Evolutionary conservation across 208 protist species (phyloP), one percentile per base, ranked within the genome.

Genomic region (Crithidia acanthocephali): DNA sequence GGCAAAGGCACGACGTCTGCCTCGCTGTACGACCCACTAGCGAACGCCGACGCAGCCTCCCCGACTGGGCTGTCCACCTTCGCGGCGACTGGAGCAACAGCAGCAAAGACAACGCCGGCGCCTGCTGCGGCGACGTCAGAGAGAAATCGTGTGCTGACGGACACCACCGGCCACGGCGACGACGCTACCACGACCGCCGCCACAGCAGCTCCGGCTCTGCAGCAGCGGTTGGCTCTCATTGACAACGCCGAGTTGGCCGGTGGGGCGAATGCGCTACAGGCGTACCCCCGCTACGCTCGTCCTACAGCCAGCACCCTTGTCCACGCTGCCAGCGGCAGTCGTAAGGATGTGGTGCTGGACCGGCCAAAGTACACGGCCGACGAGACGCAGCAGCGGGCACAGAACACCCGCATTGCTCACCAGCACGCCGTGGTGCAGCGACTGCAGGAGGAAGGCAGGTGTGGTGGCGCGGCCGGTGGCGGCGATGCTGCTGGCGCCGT

Each of bases 301-400:
- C 78, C 77, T 2, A 96, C 91, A 13, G 86, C 84, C 35, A 69
- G 79, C 23, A 80, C 84, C 16, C 76, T 96, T 2, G 53, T 94
- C 50, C 84, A 83, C 53, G 28, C 67, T 2, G 88, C 86, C 18
- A 92, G 73, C 40, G 58, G 76, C 45, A 72, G 33, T n/a, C 79
- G 71, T 13, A 65, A 77, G 33, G 74, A 79, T 30, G 74, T 87
- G 32, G 65, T 68, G 23, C 71, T 85, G 51, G 68, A 68, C 25
- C 64, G 63, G 27, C 65, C 69, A 15, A 92, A 92, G 77, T 88
- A 81, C 65, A 50, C 76, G 27, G 59, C 64, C 15, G 91, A 94
- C 68, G 86, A 90, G 37, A 40, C 52, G 25, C 67, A 37, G 30
- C 50, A 68, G 40, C 42, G 55, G 0, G 58, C 77, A 52, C 77